phyloP scores from a whole-genome alignment of 129 eudicot species.

The Flaveria linearis region DNA sequence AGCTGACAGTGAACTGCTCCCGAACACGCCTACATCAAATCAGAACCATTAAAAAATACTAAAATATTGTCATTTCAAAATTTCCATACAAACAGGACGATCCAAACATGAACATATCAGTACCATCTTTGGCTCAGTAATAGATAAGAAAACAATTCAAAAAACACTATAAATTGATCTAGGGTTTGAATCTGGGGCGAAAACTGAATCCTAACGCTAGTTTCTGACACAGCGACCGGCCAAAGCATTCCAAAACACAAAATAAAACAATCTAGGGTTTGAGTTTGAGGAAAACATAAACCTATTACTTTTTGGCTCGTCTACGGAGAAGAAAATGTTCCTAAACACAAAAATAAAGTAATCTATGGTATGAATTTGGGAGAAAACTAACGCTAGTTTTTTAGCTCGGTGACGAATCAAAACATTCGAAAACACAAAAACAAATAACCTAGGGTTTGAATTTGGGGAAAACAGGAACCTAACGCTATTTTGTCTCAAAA shows the following conservation, averaged over 20 bases:
- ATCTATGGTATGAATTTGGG: no score
- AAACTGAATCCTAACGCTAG: neutral
- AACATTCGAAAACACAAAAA: no score
- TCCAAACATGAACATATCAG: conserved; percentile 5
- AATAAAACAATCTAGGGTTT: no score
- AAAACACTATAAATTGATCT: neutral
- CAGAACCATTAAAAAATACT: conserved; percentile 16
- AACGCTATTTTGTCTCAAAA: neutral
- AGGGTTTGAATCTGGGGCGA: conserved; percentile 15
- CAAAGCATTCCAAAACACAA: no score
- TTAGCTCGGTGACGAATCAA: no score
- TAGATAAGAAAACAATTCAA: neutral
- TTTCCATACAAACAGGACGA: neutral
- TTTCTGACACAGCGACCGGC: no score
- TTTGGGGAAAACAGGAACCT: neutral
- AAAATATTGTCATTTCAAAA: neutral
- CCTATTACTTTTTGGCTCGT: no score
- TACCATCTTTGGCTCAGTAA: no score
- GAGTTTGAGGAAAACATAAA: neutral
- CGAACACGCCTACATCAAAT: conserved; percentile 62
- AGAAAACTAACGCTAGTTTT: no score
- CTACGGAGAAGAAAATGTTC: no score
- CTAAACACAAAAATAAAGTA: no score
- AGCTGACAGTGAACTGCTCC: conserved; percentile 99
- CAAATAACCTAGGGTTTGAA: conserved; percentile 19